Conservation (phyloP, 768 basidiomycete genomes). For the Harrya chromipes region DNA sequence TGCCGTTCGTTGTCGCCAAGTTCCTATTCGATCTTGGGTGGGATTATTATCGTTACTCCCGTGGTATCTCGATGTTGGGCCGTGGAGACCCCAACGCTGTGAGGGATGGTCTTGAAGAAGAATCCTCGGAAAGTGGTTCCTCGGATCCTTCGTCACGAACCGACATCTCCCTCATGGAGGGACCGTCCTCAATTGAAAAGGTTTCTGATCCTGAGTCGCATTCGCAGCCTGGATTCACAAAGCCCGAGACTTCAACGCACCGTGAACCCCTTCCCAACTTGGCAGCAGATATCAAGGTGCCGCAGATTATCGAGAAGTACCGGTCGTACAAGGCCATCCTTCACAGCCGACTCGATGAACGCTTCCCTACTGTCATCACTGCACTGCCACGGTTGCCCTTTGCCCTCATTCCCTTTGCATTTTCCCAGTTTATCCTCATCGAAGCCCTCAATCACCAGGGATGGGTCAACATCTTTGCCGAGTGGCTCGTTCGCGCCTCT, state of each 20-base stretch:
- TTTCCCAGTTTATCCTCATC: constrained; percentile 93
- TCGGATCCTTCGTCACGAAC: background rate
- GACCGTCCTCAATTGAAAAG: too few relatives aligned
- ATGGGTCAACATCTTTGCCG: constrained; percentile 83
- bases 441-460: constrained; percentile 77
- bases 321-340: background rate
- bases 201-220: background rate
- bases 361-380: constrained; percentile 71
- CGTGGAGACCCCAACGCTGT: background rate
- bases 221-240: background rate
- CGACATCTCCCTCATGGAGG: too few relatives aligned
- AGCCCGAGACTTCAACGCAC: background rate
- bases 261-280: background rate
- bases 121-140: background rate
- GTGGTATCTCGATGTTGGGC: constrained; percentile 19
- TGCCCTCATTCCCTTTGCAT: constrained; percentile 84
- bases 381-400: constrained; percentile 74
- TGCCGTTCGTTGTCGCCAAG: constrained; percentile 77
- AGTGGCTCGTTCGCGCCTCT: constrained; percentile 55
- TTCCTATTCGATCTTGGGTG: constrained; percentile 62
- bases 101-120: background rate
- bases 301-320: background rate
- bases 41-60: constrained; percentile 49
- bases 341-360: constrained; percentile 20
- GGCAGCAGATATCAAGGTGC: background rate